These are phyloP conservation scores for Saksenaea oblongispora DNA, from an alignment of 371 early-diverging fungal species.

Conservation along the genomic window DNA sequence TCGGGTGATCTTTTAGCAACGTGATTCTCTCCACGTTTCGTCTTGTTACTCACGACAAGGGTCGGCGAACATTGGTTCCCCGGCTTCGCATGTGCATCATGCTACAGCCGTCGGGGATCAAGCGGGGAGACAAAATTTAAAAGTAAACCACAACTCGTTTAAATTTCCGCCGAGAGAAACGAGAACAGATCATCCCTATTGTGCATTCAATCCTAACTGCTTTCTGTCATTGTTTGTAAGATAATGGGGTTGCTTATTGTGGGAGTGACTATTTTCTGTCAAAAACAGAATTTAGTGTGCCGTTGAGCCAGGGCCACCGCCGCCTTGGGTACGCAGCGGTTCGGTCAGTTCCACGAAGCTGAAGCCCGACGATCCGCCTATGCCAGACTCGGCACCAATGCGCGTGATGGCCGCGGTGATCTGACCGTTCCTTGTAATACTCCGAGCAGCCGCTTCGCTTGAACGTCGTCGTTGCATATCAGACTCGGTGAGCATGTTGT, in stretches of 20 bases:
- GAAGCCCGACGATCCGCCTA: constrained; percentile 6
- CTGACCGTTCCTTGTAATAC: constrained; percentile 39
- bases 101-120: too few species aligned
- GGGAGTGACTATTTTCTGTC: too few species aligned
- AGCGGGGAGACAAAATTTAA: too few species aligned
- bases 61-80: too few species aligned
- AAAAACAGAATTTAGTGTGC: too few species aligned
- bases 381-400: constrained; percentile 15
- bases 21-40: not conserved
- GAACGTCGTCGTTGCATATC: constrained; percentile 11
- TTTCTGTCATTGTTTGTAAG: too few species aligned
- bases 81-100: too few species aligned
- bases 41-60: not conserved
- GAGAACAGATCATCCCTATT: constrained; percentile 14
- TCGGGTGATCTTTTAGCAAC: not conserved
- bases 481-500: constrained; percentile 7
- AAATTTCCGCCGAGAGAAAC: too few species aligned
- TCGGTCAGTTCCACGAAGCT: constrained; percentile 16
- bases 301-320: not conserved
- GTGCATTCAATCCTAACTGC: constrained; percentile 21
- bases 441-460: constrained; percentile 29
- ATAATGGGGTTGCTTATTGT: constrained; percentile 10
- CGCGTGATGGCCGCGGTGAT: constrained; percentile 35
- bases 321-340: not conserved
- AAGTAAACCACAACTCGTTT: too few species aligned